Percentiles rank a stretch among this genome's conserved stretches.
phyloP scores from a whole-genome alignment of 345 rosid genomes.

The Leavenworthia alabamica region DNA sequence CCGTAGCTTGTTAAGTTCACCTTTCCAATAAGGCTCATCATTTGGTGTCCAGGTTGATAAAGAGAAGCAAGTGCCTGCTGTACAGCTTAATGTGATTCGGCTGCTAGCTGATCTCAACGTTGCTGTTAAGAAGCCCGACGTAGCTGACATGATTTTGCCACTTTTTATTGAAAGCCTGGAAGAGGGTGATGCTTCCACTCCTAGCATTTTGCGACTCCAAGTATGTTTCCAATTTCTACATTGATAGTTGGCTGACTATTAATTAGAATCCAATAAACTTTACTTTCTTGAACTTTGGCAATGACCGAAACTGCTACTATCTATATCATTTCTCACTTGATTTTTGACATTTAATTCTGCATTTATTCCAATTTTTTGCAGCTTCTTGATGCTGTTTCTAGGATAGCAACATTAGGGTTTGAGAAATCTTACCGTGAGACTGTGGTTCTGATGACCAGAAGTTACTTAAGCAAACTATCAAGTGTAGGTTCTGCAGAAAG shows the following conservation, averaged over 20 bases:
- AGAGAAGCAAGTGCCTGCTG: slow-evolving; percentile 72
- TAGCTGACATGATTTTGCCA: slow-evolving; percentile 95
- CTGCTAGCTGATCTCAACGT: slow-evolving; percentile 93
- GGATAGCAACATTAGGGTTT: slow-evolving; percentile 92
- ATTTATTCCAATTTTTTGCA: slow-evolving; percentile 37
- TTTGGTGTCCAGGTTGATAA: slow-evolving; percentile 64
- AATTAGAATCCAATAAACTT: slow-evolving; percentile 5
- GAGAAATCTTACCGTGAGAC: slow-evolving; percentile 99
- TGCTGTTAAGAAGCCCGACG: slow-evolving; percentile 84
- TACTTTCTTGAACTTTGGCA: slow-evolving; percentile 12
- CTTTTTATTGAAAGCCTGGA: slow-evolving; percentile 94
- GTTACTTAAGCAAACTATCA: slow-evolving; percentile 78
- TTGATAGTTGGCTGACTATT: slow-evolving; percentile 24
- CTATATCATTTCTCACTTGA: slow-evolving; percentile 18
- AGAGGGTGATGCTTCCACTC: slow-evolving; percentile 95
- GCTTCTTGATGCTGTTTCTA: slow-evolving; percentile 99
- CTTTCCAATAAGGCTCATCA: slow-evolving; percentile 21
- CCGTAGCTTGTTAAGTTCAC: slow-evolving; percentile 10
- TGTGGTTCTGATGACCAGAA: slow-evolving; percentile 90
- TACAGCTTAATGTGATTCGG: slow-evolving; percentile 84
- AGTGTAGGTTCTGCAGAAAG: slow-evolving; percentile 79
- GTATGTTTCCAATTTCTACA: slow-evolving; percentile 46
- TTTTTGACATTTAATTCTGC: slow-evolving; percentile 27
- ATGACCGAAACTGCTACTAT: slow-evolving; percentile 10
- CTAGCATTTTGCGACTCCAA: slow-evolving; percentile 82